These are phyloP conservation scores for Trypethelium eluteriae DNA, from an alignment of 495 filamentous ascomycete genomes.

Conservation along the genomic window DNA sequence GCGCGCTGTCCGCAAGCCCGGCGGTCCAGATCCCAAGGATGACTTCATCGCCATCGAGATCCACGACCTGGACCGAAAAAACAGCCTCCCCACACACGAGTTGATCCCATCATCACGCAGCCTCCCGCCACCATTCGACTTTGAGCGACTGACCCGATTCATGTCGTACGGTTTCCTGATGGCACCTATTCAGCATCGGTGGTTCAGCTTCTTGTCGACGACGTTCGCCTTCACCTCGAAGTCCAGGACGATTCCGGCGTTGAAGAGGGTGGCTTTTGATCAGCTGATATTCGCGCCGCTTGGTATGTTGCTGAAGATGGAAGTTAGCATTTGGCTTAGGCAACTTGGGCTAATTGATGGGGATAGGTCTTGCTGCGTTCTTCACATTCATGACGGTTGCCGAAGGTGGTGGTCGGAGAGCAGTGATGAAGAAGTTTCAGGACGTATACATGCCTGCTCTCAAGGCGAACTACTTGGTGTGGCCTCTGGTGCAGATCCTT, in stretches of 20 bases:
- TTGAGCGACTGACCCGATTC: conserved; percentile 85
- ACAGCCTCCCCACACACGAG: conserved; percentile 57
- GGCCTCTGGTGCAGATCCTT: conserved; percentile 92
- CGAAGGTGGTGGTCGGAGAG: conserved; percentile 81
- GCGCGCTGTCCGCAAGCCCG: conserved; percentile 53
- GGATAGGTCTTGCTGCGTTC: conserved; percentile 68
- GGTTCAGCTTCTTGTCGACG: conserved; percentile 82
- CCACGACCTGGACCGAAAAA: conserved; percentile 78
- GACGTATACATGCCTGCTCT: conserved; percentile 90
- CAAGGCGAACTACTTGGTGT: conserved; percentile 93
- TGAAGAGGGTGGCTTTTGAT: conserved; percentile 88
- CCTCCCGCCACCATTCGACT: conserved; percentile 82
- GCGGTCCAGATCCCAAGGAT: conserved; percentile 44
- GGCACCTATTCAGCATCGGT: conserved; percentile 93
- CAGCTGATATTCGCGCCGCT: conserved; percentile 93
- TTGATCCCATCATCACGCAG: conserved; percentile 55
- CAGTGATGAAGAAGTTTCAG: conserved; percentile 74
- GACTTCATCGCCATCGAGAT: conserved; percentile 82
- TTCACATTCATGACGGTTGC: conserved; percentile 96
- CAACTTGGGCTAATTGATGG: conserved; percentile 9
- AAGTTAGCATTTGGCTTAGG: neutral
- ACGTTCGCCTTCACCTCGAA: conserved; percentile 63
- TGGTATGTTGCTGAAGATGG: conserved; percentile 43
- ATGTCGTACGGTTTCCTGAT: conserved; percentile 95
- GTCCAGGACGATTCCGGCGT: conserved; percentile 52